Conservation (phyloP, 495 filamentous ascomycete genomes). For the Haplographium delicatum region DNA sequence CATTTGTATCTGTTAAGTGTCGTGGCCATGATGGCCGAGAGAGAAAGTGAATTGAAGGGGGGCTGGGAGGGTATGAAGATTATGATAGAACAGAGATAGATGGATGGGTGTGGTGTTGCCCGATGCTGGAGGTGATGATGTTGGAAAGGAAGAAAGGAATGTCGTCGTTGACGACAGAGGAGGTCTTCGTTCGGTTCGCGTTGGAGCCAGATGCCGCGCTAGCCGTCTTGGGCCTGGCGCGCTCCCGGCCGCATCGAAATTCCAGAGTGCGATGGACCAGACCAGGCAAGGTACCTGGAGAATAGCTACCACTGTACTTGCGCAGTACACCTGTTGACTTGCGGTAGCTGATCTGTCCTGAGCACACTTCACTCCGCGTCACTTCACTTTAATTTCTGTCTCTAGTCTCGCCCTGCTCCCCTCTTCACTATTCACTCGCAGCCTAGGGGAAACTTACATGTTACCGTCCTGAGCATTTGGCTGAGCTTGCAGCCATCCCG, state of each 20-base stretch:
- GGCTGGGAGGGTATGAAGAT: conserved; percentile 10
- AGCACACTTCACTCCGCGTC: neutral
- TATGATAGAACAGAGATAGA: too few relatives aligned
- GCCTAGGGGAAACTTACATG: conserved; percentile 3
- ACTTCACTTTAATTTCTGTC: too few relatives aligned
- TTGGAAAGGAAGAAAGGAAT: conserved; percentile 1
- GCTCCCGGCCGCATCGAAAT: conserved; percentile 1
- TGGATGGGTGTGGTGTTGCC: neutral
- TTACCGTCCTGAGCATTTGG: conserved; percentile 12
- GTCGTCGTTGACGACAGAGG: neutral
- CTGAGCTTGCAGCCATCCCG: conserved; percentile 24
- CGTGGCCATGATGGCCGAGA: conserved; percentile 22
- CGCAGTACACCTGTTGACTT: neutral
- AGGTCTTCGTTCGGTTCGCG: too few relatives aligned
- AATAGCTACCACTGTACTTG: too few relatives aligned
- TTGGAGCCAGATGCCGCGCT: too few relatives aligned
- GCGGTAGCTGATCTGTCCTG: conserved; percentile 10
- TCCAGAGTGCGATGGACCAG: neutral
- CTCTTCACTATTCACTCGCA: neutral
- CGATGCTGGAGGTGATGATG: conserved; percentile 6
- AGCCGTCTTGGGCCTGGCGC: neutral
- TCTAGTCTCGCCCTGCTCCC: neutral
- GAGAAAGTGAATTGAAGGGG: conserved; percentile 6
- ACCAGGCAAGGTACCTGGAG: too few relatives aligned
- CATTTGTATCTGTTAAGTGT: conserved; percentile 23